Conservation (phyloP, 257 asterid species). For the Plectranthus barbatus region DNA sequence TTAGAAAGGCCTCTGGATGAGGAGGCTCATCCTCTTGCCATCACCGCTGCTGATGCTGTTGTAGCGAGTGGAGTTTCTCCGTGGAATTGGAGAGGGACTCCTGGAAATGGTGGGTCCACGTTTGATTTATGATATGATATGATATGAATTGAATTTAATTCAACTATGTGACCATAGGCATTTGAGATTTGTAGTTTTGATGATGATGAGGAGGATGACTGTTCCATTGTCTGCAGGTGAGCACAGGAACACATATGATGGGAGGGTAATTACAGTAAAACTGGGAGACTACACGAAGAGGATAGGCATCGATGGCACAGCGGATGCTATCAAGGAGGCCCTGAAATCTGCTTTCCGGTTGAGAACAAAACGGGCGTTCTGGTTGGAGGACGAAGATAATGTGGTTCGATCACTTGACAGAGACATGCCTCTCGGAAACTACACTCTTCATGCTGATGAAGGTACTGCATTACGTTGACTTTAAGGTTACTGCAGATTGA, state of each 20-base stretch:
- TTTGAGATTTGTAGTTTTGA: no score
- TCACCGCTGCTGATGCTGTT: slow-evolving; percentile 76
- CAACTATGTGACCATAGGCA: no score
- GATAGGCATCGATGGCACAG: slow-evolving; percentile 72
- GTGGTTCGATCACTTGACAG: slow-evolving; percentile 76
- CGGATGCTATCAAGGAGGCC: slow-evolving; percentile 78
- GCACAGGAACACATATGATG: slow-evolving; percentile 48
- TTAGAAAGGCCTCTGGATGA: slow-evolving; percentile 71
- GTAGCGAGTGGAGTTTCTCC: slow-evolving; percentile 80
- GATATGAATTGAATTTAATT: no score
- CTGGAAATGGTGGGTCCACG: slow-evolving; percentile 56
- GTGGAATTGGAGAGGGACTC: slow-evolving; percentile 92
- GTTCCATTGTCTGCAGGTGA: slow-evolving; percentile 36
- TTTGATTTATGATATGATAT: slow-evolving; percentile 4
- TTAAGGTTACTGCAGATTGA: no score
- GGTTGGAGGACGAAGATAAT: slow-evolving; percentile 87
- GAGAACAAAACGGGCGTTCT: slow-evolving; percentile 81
- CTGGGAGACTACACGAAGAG: slow-evolving; percentile 64
- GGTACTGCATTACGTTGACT: slow-evolving; percentile 33
- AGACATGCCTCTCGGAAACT: slow-evolving; percentile 86
- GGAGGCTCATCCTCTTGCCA: slow-evolving; percentile 90
- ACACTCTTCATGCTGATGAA: slow-evolving; percentile 84
- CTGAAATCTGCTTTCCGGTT: slow-evolving; percentile 70
- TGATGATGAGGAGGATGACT: no score
- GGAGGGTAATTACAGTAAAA: slow-evolving; percentile 75